Percentiles rank a stretch among this genome's conserved stretches.
phyloP scores from a whole-genome alignment of 768 basidiomycete species.

The Fibroporia radiculosa region DNA sequence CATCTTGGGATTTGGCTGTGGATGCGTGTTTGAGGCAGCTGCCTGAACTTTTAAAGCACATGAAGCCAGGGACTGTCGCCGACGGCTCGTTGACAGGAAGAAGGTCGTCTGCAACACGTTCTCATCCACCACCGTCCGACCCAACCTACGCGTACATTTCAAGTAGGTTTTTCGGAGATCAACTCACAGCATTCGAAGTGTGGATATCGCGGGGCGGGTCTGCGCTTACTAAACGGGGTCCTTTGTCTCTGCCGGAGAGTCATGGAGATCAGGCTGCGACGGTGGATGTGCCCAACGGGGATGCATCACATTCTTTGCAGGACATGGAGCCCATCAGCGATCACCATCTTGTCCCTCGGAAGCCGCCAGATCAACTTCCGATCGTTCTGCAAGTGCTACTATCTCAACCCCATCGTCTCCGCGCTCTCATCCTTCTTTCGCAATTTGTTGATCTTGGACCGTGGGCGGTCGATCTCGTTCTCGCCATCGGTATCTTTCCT shows the following conservation, averaged over 20 bases:
- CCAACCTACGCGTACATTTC: conserved; percentile 70
- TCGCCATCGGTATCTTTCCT: conserved; percentile 97
- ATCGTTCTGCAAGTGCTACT: conserved; percentile 96
- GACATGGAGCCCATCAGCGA: conserved; percentile 12
- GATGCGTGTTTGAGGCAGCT: conserved; percentile 91
- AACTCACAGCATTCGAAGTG: conserved; percentile 94
- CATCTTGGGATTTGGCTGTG: conserved; percentile 95
- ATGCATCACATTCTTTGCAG: conserved; percentile 17
- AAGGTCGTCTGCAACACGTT: conserved; percentile 11
- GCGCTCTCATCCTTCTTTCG: conserved; percentile 90
- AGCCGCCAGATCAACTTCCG: conserved; percentile 94
- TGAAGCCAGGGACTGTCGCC: conserved; percentile 11
- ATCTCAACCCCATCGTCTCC: conserved; percentile 91
- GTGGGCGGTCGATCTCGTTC: conserved; percentile 95
- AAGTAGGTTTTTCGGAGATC: conserved; percentile 91
- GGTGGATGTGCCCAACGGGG: conserved; percentile 9
- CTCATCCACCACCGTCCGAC: conserved; percentile 18
- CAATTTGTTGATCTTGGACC: conserved; percentile 98
- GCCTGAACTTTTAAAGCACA: conserved; percentile 60
- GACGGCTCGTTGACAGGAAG: conserved; percentile 17
- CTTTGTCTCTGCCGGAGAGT: conserved; percentile 56
- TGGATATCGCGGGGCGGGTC: conserved; percentile 96
- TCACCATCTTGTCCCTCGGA: conserved; percentile 67
- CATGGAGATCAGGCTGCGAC: conserved; percentile 23
- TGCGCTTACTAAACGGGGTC: conserved; percentile 70